phyloP scores from a whole-genome alignment of 2,329 filamentous ascomycete genomes.

The Pochonia chlamydosporia region DNA sequence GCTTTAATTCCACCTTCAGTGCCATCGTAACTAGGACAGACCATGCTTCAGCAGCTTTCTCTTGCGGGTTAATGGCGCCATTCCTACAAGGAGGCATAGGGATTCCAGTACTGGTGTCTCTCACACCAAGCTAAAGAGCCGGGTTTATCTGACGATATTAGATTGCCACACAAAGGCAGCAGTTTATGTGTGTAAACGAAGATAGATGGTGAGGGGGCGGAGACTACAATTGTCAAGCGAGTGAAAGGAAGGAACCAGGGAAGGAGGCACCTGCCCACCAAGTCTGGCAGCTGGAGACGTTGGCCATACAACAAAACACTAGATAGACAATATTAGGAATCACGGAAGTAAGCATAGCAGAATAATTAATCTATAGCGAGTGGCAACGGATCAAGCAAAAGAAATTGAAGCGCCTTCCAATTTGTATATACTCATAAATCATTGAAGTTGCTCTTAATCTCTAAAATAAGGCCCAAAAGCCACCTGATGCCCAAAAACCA shows the following conservation, averaged over 20 bases:
- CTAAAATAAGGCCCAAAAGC: conserved; percentile 1
- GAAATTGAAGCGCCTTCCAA: neutral
- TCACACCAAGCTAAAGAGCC: no score
- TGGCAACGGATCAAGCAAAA: neutral
- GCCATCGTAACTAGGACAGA: conserved; percentile 5
- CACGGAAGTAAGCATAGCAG: neutral
- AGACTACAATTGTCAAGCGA: neutral
- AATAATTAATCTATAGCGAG: neutral
- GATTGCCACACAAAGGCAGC: no score
- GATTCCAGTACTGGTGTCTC: neutral
- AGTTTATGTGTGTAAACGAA: no score
- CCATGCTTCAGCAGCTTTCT: conserved; percentile 18
- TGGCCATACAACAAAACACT: neutral
- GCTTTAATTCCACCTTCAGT: neutral
- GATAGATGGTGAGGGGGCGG: no score
- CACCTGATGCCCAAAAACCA: neutral
- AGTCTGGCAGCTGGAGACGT: neutral
- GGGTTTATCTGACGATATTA: no score
- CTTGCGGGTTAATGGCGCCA: conserved; percentile 22
- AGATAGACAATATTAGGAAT: neutral
- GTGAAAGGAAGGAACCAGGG: neutral
- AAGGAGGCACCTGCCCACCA: neutral
- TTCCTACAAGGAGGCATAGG: conserved; percentile 4
- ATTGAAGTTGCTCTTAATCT: conserved; percentile 3
- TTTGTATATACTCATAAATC: conserved; percentile 1